Base-by-base conservation (phyloP, 2,329 filamentous ascomycete species). In the Neurospora crassa region DNA sequence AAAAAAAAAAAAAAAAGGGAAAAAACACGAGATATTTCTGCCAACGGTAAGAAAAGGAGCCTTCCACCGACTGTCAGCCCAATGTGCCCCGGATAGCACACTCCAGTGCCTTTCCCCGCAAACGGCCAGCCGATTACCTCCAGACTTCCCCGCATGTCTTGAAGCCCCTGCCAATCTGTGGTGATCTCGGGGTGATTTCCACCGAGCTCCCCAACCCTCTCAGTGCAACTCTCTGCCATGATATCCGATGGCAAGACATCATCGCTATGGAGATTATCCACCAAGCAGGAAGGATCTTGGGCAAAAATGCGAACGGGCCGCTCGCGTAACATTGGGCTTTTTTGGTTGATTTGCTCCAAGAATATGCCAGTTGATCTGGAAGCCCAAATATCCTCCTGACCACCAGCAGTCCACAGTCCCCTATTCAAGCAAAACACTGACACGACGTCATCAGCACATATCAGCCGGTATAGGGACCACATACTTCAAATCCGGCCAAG, bases 401-500 rank as follows among this genome's bases (percentile, higher is more conserved):
- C 16, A 63, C 18, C 29, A 63, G 8, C 8, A 8, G 8, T 10
- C 14, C 16, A 2, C 16, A n/a, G 24, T n/a, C 16, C 1, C 18
- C 1, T 2, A 16, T 34, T 29, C 4, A 16, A 63, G 5, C 20
- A 59, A 29, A 1, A 18, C 29, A 63, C 24, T n/a, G 16, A 2
- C 3, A 63, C 24, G 16, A 5, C 24, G 24, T n/a, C 16, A 16
- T 18, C 8, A 63, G 1, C 5, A 37, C 29, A 37, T 34, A 37
- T 11, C 29, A 63, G 3, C 8, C 8, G 34, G 3, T 6, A 1
- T 2, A 63, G 14, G 16, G 24, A 10, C 8, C 1, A 34, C 8
- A n/a, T 29, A 59, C 43, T 5, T 8, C 45, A 53, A 29, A 29
- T 0, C 11, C 67, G 40, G 29, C 67, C 73, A 78, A 74, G 69